A percentile compares a stretch with the other conserved stretches of the same genome.
phyloP scores from a whole-genome alignment of 2,329 filamentous ascomycete species.

The Fusarium tanahbumbuense region DNA sequence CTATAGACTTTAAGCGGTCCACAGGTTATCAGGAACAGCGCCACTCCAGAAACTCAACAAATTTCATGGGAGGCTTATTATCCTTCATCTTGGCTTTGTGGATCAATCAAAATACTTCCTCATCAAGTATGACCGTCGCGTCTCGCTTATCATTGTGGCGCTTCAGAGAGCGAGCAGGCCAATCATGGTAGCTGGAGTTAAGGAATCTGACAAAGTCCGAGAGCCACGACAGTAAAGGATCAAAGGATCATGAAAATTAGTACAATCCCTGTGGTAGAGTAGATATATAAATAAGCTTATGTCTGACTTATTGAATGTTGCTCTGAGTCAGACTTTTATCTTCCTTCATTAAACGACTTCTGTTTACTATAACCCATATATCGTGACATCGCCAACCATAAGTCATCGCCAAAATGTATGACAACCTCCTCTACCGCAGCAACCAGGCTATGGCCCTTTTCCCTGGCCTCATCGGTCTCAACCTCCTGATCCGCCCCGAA shows the following conservation, averaged over 20 bases:
- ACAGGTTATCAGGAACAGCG: background rate
- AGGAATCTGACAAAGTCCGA: background rate
- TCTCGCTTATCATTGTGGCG: background rate
- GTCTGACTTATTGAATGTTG: background rate
- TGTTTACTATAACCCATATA: background rate
- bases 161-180: background rate
- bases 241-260: background rate
- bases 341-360: background rate
- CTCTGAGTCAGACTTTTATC: background rate
- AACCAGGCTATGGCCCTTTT: background rate
- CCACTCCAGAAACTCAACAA: background rate
- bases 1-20: background rate
- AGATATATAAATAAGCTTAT: background rate
- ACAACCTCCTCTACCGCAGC: background rate
- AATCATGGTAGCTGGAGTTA: background rate
- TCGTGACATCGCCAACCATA: no score
- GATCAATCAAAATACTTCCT: no score
- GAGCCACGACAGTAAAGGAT: background rate
- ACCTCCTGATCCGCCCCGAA: slow-evolving; percentile 14
- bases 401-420: background rate
- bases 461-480: slow-evolving; percentile 15
- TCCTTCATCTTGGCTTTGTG: background rate
- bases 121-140: background rate
- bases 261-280: background rate
- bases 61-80: no score